Evolutionary conservation across 192 early-diverging fungal species (phyloP).

Genomic region (Lunasporangiospora selenospora): DNA sequence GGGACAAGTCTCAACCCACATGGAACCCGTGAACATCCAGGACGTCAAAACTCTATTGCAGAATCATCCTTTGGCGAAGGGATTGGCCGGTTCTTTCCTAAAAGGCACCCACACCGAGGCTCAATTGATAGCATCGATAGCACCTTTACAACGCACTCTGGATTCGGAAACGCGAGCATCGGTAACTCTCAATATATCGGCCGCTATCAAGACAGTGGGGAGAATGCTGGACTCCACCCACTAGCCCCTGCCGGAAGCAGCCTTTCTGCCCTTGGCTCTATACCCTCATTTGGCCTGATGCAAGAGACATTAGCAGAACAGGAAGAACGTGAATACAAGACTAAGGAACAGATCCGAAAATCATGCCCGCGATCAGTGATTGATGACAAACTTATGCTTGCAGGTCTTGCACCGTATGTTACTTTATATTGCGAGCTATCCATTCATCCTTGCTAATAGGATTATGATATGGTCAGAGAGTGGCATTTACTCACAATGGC

Average conservation of each 20-base stretch:
- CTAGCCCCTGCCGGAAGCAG: slow-evolving; percentile 17
- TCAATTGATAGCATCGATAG: slow-evolving; percentile 30
- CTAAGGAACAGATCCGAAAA: slow-evolving; percentile 26
- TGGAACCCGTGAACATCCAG: slow-evolving; percentile 3
- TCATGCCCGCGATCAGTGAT: slow-evolving; percentile 30
- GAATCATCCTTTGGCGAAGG: slow-evolving; percentile 36
- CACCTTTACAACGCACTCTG: too few species aligned
- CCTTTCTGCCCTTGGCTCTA: slow-evolving; percentile 13
- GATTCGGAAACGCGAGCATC: too few species aligned
- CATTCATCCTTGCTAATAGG: too few species aligned
- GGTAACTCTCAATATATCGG: too few species aligned
- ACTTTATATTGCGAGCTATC: background rate
- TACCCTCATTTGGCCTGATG: slow-evolving; percentile 20
- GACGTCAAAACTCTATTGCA: slow-evolving; percentile 16
- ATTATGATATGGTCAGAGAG: too few species aligned
- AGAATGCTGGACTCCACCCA: too few species aligned
- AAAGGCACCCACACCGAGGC: slow-evolving; percentile 2
- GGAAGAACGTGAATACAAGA: slow-evolving; percentile 21
- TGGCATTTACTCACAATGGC: too few species aligned
- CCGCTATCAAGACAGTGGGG: too few species aligned
- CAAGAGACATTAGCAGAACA: slow-evolving; percentile 31
- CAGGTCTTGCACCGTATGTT: slow-evolving; percentile 27
- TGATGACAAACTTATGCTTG: slow-evolving; percentile 26
- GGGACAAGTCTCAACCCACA: background rate
- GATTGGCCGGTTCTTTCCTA: slow-evolving; percentile 38